Conservation (phyloP, 129 eudicot species). For the Lactuca sativa region DNA sequence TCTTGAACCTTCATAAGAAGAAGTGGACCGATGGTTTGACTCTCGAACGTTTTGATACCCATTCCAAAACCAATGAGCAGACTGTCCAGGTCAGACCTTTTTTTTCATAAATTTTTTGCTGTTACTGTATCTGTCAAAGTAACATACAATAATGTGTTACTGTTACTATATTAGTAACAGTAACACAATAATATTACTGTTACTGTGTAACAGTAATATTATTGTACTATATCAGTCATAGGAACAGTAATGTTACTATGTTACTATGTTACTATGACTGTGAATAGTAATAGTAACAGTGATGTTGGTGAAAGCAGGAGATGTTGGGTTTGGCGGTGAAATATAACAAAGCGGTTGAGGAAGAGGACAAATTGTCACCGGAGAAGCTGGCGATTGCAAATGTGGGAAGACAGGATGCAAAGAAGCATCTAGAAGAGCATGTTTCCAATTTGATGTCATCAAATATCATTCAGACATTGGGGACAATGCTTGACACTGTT, state of each 20-base stretch:
- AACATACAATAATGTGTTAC: no score
- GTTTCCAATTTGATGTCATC: constrained; percentile 93
- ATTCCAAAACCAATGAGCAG: constrained; percentile 89
- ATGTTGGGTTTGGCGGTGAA: constrained; percentile 72
- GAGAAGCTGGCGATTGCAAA: constrained; percentile 92
- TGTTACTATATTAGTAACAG: no score
- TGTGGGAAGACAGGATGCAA: constrained; percentile 94
- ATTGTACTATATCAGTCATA: no score
- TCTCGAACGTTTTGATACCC: constrained; percentile 83
- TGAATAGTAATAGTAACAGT: background rate
- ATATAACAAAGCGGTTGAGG: constrained; percentile 90
- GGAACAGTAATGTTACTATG: no score
- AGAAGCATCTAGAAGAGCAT: constrained; percentile 95
- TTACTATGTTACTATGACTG: no score
- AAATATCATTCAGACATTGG: constrained; percentile 80
- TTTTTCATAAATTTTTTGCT: background rate
- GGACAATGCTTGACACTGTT: constrained; percentile 93
- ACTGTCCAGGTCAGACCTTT: constrained; percentile 65
- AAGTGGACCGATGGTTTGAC: constrained; percentile 95
- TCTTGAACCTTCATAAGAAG: constrained; percentile 87
- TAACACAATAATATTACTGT: no score
- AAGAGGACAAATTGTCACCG: constrained; percentile 88
- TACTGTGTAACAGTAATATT: no score
- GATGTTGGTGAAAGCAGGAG: constrained; percentile 43
- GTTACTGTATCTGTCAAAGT: background rate